Percentiles rank a stretch among this genome's conserved stretches.
These are phyloP conservation scores for Bipolaris gigantea DNA, from an alignment of 2,329 filamentous ascomycete genomes.

Conservation along the genomic window DNA sequence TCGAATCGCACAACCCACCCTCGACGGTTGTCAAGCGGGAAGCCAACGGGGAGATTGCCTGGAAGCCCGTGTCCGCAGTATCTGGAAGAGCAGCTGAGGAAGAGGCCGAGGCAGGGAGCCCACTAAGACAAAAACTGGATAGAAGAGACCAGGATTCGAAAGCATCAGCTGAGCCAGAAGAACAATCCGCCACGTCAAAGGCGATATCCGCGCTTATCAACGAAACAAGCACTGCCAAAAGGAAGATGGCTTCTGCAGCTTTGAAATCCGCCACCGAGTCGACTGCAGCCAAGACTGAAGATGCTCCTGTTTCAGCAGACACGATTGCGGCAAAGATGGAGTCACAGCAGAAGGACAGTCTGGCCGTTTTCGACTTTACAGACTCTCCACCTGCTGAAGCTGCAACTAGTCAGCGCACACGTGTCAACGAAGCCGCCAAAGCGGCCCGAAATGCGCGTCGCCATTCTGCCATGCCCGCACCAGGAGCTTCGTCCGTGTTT, in stretches of 20 bases:
- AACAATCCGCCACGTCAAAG: constrained; percentile 34
- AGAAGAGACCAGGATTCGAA: constrained; percentile 27
- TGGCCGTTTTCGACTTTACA: constrained; percentile 46
- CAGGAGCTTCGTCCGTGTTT: constrained; percentile 9
- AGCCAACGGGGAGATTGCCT: constrained; percentile 24
- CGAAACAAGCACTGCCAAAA: constrained; percentile 31
- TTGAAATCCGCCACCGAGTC: constrained; percentile 8
- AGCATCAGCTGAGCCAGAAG: constrained; percentile 20
- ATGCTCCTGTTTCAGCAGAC: constrained; percentile 1
- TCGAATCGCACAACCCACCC: constrained; percentile 27
- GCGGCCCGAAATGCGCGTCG: constrained; percentile 33
- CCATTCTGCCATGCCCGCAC: constrained; percentile 38
- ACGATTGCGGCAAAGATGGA: constrained; percentile 16
- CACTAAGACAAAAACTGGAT: constrained; percentile 42
- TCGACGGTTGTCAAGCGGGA: constrained; percentile 37
- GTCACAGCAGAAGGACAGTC: constrained; percentile 25
- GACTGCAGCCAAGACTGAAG: constrained; percentile 1
- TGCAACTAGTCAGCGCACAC: constrained; percentile 19
- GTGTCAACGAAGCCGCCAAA: constrained; percentile 35
- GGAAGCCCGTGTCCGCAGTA: constrained; percentile 33
- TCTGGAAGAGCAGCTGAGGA: constrained; percentile 25
- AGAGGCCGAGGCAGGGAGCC: constrained; percentile 38
- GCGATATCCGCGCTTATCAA: constrained; percentile 41
- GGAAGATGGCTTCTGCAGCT: constrained; percentile 17
- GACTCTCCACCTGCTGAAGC: constrained; percentile 37